phyloP scores from a whole-genome alignment of 129 eudicot species.

The Kitagawia praeruptora region DNA sequence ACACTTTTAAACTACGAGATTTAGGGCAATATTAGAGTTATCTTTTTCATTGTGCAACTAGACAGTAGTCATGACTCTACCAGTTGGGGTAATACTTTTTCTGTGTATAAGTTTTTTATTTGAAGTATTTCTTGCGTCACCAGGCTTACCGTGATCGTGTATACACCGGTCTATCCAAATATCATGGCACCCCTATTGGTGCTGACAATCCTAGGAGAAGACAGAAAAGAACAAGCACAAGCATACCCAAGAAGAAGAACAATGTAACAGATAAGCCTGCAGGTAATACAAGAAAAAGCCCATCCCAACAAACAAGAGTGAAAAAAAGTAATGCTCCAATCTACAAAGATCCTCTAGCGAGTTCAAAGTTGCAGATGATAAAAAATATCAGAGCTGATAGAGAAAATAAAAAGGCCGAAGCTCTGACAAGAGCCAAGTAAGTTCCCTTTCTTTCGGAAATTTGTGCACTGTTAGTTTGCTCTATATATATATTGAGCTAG shows the following conservation, averaged over 20 bases:
- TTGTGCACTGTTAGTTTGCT: neutral
- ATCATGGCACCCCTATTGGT: constrained; percentile 37
- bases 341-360: constrained; percentile 77
- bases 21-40: neutral
- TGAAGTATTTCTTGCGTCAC: constrained; percentile 14
- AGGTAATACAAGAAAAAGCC: constrained; percentile 12
- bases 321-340: constrained; percentile 34
- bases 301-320: constrained; percentile 22
- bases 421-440: constrained; percentile 85
- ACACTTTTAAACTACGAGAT: neutral
- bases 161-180: constrained; percentile 47
- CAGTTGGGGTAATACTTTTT: neutral
- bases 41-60: neutral
- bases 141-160: constrained; percentile 80
- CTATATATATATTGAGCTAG: neutral
- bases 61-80: neutral
- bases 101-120: neutral
- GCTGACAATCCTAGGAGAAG: constrained; percentile 47
- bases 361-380: constrained; percentile 80
- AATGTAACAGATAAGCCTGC: constrained; percentile 11
- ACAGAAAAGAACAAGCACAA: constrained; percentile 23
- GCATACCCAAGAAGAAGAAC: constrained; percentile 16
- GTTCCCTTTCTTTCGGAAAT: constrained; percentile 14
- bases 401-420: constrained; percentile 56
- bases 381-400: constrained; percentile 81